Evolutionary conservation across 2,329 filamentous ascomycete genomes (phyloP), one percentile per base, ranked within the genome.

Genomic region (Phyllosticta ampelicida): DNA sequence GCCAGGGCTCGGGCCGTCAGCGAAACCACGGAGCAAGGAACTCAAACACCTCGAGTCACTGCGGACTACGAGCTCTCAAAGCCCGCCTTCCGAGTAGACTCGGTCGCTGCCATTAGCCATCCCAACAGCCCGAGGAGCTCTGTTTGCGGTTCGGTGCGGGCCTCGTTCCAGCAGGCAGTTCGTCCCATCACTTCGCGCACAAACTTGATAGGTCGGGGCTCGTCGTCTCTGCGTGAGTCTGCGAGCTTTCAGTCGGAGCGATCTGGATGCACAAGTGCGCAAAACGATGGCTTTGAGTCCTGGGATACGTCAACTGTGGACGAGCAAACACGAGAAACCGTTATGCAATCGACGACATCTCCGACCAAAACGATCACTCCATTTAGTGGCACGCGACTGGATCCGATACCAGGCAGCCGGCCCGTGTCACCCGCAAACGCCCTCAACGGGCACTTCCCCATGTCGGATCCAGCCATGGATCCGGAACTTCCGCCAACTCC

Each of bases 221-320:
- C 65, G 44, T 71, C 69, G 0, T 66, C 65, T 21, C 65, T 55
- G n/a, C 64, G 66, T 52, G 70, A 71, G 30, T 60, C 64, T 16
- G 63, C 63, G 26, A 72, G 70, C 60, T 60, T 71, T 28, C 66
- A 73, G 28, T 71, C 71, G 11, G 51, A 23, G 60, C 61, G 49
- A 29, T 71, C 71, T 9, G 51, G 26, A 60, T 61, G 49, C 56
- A 55, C 54, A 58, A 57, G 55, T 5, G 51, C 51, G 29, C 54
- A 53, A 18, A 59, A 51, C 23, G 84, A 87, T 61, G 81, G 82
- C 1, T 89, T 90, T 65, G 86, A 89, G 64, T 84, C 80, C 2
- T 90, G 87, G 87, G 86, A 90, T 65, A 88, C 85, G 0, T 87
- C 85, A 0, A 76, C 78, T 0, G 83, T 89, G 1, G 85, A 86